Conservation (phyloP, 352 stramenopile species). For the Globisporangium rhizosaccharum region DNA sequence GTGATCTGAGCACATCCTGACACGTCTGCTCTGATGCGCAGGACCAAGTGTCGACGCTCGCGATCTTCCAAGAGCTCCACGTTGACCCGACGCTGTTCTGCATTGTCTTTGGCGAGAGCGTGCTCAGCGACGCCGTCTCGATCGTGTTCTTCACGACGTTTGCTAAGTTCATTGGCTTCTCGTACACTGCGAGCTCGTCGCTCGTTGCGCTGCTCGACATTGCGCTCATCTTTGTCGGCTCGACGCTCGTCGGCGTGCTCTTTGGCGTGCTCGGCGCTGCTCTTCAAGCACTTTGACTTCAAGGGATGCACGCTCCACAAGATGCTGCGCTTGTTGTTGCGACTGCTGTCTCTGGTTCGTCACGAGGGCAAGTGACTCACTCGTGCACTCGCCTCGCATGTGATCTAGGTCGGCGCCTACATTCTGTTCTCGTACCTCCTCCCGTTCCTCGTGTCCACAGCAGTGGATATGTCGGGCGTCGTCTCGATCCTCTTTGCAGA, state of each 20-base stretch:
- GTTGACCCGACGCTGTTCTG: constrained; percentile 92
- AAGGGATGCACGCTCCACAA: constrained; percentile 82
- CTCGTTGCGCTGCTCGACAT: constrained; percentile 88
- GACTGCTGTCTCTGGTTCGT: too few species aligned
- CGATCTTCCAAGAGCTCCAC: constrained; percentile 87
- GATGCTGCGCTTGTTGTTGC: constrained; percentile 21
- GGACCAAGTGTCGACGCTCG: constrained; percentile 90
- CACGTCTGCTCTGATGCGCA: background rate
- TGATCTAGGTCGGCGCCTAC: constrained; percentile 41
- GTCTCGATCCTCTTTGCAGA: constrained; percentile 93
- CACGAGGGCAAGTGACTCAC: background rate
- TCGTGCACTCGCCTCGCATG: background rate
- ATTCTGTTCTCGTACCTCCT: constrained; percentile 85
- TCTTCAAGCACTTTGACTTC: constrained; percentile 91
- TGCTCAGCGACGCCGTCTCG: constrained; percentile 91
- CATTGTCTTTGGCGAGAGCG: constrained; percentile 93
- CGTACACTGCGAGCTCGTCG: constrained; percentile 73
- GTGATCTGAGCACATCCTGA: background rate
- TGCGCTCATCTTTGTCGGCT: constrained; percentile 84
- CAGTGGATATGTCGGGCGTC: constrained; percentile 85
- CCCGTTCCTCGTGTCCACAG: constrained; percentile 68
- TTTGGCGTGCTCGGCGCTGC: constrained; percentile 71
- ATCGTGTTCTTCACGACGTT: constrained; percentile 93
- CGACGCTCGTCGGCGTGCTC: constrained; percentile 82
- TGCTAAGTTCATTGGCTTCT: constrained; percentile 87